A percentile compares a stretch with the other conserved stretches of the same genome.
Evolutionary conservation across 2,329 filamentous ascomycete species (phyloP).

Genomic region (Epichloe uncinata): DNA sequence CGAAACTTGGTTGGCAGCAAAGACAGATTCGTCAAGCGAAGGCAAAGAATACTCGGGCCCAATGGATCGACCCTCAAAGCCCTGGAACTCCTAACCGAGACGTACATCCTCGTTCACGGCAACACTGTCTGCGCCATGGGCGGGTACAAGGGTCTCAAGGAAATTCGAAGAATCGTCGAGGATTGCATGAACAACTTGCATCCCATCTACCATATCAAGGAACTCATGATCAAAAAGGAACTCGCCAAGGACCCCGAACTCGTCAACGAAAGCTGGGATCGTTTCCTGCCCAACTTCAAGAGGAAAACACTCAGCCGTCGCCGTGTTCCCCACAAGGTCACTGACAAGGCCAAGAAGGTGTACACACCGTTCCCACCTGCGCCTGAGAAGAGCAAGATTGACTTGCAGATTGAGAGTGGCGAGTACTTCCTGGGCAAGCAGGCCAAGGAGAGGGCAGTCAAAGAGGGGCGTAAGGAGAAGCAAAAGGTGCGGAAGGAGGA

Average conservation of each 20-base stretch:
- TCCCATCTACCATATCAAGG: slow-evolving; percentile 68
- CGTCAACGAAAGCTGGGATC: slow-evolving; percentile 82
- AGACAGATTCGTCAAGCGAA: slow-evolving; percentile 86
- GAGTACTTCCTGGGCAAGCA: slow-evolving; percentile 94
- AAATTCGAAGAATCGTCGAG: slow-evolving; percentile 76
- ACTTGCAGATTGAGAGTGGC: slow-evolving; percentile 92
- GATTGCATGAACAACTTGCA: slow-evolving; percentile 97
- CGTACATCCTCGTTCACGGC: slow-evolving; percentile 90
- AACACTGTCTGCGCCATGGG: slow-evolving; percentile 93
- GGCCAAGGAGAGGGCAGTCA: slow-evolving; percentile 71
- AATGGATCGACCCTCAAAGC: slow-evolving; percentile 89
- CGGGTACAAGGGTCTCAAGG: slow-evolving; percentile 83
- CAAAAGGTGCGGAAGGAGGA: slow-evolving; percentile 81
- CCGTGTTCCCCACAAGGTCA: slow-evolving; percentile 69
- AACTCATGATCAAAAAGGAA: slow-evolving; percentile 91
- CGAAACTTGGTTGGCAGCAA: slow-evolving; percentile 82
- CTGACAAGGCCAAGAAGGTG: slow-evolving; percentile 82
- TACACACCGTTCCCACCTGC: slow-evolving; percentile 97
- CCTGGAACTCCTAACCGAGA: slow-evolving; percentile 78
- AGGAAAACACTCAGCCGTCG: slow-evolving; percentile 80
- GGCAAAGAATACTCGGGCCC: slow-evolving; percentile 84
- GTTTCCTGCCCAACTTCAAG: slow-evolving; percentile 96
- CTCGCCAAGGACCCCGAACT: slow-evolving; percentile 80
- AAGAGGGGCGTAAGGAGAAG: slow-evolving; percentile 69
- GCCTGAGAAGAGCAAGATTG: slow-evolving; percentile 97